phyloP scores from a whole-genome alignment of 164 flowering plant species.

The Buxus sempervirens region DNA sequence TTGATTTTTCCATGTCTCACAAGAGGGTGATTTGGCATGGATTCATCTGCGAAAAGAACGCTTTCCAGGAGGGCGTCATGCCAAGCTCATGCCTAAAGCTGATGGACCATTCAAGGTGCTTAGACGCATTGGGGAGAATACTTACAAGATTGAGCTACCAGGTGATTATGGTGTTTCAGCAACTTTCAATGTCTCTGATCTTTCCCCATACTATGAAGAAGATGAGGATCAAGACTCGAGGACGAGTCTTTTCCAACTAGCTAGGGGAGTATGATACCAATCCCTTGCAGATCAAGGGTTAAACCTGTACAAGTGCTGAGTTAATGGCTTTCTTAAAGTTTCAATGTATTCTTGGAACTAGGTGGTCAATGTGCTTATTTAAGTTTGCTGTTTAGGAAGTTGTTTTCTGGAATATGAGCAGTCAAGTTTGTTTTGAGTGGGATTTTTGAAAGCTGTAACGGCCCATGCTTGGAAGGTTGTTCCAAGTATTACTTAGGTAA shows the following conservation, averaged over 20 bases:
- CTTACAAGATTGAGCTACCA: slow-evolving; percentile 22
- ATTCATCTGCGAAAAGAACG: slow-evolving; percentile 20
- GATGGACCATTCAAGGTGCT: slow-evolving; percentile 13
- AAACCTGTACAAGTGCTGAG: too few relatives aligned
- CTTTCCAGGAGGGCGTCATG: slow-evolving; percentile 10
- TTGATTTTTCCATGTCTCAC: too few relatives aligned
- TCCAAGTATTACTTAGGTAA: too few relatives aligned
- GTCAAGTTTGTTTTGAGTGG: too few relatives aligned
- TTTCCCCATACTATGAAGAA: slow-evolving; percentile 7
- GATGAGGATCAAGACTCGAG: neutral
- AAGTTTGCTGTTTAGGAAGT: too few relatives aligned
- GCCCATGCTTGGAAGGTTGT: too few relatives aligned
- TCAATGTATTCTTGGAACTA: too few relatives aligned
- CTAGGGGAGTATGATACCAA: neutral
- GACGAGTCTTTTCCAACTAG: neutral
- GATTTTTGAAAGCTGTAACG: too few relatives aligned
- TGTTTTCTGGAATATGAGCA: too few relatives aligned
- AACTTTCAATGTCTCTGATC: slow-evolving; percentile 14
- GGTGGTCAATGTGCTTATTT: too few relatives aligned
- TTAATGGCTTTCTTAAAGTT: too few relatives aligned
- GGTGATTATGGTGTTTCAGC: slow-evolving; percentile 2
- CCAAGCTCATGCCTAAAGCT: slow-evolving; percentile 8
- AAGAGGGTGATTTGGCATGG: slow-evolving; percentile 22
- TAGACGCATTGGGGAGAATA: slow-evolving; percentile 14
- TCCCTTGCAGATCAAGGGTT: too few relatives aligned